Conservation (phyloP, 768 basidiomycete genomes). For the Tulasnella sp. region DNA sequence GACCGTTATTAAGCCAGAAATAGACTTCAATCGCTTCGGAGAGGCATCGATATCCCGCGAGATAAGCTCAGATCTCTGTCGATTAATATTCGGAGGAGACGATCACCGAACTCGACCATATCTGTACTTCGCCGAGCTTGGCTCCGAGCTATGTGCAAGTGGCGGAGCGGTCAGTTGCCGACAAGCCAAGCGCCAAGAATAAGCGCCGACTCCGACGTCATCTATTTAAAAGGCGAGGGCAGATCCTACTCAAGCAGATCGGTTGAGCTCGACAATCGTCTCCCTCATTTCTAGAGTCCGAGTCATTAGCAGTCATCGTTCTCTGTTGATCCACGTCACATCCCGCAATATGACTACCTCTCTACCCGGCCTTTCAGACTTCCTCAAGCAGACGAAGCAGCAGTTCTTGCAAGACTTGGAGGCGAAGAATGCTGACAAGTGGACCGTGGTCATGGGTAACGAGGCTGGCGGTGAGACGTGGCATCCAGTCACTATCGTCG, state of each 20-base stretch:
- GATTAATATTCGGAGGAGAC: not conserved
- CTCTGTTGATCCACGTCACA: not conserved
- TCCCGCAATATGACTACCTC: not conserved
- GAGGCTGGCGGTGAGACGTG: slow-evolving; percentile 82
- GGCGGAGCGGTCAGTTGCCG: not conserved
- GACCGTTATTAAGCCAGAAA: not conserved
- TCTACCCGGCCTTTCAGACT: slow-evolving; percentile 25
- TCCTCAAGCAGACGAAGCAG: slow-evolving; percentile 39
- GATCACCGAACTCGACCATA: not conserved
- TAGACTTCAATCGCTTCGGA: not conserved
- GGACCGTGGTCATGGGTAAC: slow-evolving; percentile 90
- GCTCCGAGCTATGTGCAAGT: not conserved
- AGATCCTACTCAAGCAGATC: not conserved
- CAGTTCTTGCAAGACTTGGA: slow-evolving; percentile 48
- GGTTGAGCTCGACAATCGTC: not conserved
- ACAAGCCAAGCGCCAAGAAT: not conserved
- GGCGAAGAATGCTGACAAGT: slow-evolving; percentile 40
- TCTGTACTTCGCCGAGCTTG: not conserved
- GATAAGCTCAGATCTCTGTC: not conserved
- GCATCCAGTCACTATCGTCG: not conserved
- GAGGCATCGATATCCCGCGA: not conserved
- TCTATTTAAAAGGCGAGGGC: not conserved
- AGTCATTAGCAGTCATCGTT: not conserved
- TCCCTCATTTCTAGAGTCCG: not conserved
- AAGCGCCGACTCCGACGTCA: not conserved